Evolutionary conservation across 179 eudicot species (phyloP).

Genomic region (Spinacia oleracea): DNA sequence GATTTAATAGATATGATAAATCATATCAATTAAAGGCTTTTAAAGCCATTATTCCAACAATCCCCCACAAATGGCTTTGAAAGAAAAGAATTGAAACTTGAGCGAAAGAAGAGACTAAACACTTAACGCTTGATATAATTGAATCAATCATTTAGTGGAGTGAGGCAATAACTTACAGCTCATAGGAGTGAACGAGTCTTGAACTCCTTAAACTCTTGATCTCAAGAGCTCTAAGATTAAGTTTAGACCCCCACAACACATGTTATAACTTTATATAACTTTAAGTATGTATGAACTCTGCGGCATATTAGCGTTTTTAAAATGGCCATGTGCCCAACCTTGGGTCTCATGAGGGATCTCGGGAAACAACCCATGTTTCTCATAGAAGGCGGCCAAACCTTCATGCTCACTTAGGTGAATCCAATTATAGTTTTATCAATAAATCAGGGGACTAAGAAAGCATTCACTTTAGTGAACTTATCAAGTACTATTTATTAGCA

Average conservation of each 20-base stretch:
- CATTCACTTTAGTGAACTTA: no score
- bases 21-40: no score
- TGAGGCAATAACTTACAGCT: background rate
- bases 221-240: slow-evolving; percentile 1
- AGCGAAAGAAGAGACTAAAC: background rate
- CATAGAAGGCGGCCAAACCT: no score
- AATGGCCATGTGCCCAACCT: background rate
- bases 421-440: no score
- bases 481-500: no score
- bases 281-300: background rate
- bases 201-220: background rate
- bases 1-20: no score
- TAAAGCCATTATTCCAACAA: no score
- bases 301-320: background rate
- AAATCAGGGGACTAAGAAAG: no score
- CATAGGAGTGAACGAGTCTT: background rate
- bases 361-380: no score
- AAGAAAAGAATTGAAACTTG: background rate
- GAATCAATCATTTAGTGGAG: background rate
- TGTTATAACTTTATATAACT: no score
- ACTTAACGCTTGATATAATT: background rate
- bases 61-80: background rate
- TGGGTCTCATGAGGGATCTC: background rate
- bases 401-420: no score
- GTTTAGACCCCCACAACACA: background rate